These are phyloP conservation scores for Colletotrichum falcatum DNA, from an alignment of 2,329 filamentous ascomycete species.

Conservation along the genomic window DNA sequence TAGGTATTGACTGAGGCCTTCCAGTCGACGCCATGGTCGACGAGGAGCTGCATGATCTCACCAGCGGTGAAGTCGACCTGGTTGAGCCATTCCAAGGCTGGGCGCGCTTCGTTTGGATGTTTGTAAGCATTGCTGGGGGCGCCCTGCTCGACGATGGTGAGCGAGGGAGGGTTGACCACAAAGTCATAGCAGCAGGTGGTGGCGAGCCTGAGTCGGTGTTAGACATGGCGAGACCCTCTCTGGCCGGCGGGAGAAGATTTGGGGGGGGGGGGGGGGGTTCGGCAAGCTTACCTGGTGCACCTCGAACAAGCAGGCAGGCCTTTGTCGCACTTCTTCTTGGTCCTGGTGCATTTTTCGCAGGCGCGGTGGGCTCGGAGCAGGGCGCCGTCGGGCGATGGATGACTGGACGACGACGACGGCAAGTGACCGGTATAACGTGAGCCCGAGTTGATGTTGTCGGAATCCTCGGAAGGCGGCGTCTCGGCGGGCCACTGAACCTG, in stretches of 20 bases:
- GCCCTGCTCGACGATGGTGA: constrained; percentile 47
- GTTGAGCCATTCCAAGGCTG: constrained; percentile 46
- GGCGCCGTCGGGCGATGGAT: constrained; percentile 25
- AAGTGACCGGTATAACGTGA: constrained; percentile 30
- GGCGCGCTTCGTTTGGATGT: constrained; percentile 12
- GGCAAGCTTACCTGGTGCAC: constrained; percentile 48
- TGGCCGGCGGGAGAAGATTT: not conserved
- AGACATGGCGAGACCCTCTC: not conserved
- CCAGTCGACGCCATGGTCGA: constrained; percentile 52
- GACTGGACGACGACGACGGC: constrained; percentile 28
- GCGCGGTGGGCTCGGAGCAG: constrained; percentile 51
- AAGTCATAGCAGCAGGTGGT: constrained; percentile 52
- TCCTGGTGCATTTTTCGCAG: constrained; percentile 54
- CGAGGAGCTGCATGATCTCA: constrained; percentile 55
- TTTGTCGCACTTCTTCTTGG: constrained; percentile 55
- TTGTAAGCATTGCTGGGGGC: constrained; percentile 44
- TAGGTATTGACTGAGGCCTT: constrained; percentile 53
- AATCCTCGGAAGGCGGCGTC: constrained; percentile 39
- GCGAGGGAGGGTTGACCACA: constrained; percentile 52
- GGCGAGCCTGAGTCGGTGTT: constrained; percentile 30
- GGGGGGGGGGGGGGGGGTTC: too few relatives aligned
- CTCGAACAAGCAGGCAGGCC: constrained; percentile 51
- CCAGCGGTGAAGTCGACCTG: constrained; percentile 51
- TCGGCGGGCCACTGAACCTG: constrained; percentile 34
- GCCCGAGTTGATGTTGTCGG: constrained; percentile 33